Base-by-base conservation (phyloP, 805 yeast genomes). In the Hanseniaspora lachancei region DNA sequence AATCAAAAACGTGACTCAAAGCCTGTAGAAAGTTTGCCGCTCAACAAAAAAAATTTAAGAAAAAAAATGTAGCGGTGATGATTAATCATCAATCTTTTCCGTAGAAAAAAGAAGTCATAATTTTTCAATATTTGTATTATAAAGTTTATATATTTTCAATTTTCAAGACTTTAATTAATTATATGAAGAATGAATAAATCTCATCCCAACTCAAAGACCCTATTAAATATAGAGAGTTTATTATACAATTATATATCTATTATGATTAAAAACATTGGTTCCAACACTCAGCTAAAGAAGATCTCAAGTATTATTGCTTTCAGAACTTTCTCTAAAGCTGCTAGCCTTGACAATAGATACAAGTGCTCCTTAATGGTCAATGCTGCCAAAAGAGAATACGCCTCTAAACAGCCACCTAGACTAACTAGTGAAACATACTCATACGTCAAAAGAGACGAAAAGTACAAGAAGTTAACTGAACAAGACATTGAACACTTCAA, bases 341-440 rank as follows among this genome's bases (percentile, higher is more conserved):
- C 15, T 18, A 15, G 38, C 29, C 38, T 32, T 46, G 35, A 32
- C 16, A 46, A 46, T n/a, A 46, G 15, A 34, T 8, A 29, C 12
- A 27, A 21, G 29, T 46, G 20, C 36, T 41, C 44, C 29, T 15
- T 41, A 5, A 8, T 41, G 6, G 13, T 12, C 44, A 41, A 24
- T 41, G 35, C 35, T 32, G 32, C 36, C 12, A 46, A 18, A 12
- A 53, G 56, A 53, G 15, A 21, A 10, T 53, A 53, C 39, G 47
- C 52, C 12, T 59, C 63, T 23, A 64, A 64, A 48, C 35, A 57
- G 36, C 62, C 58, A 36, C 65, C 66, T 18, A 66, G 58, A 51
- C 71, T 86, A 41, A 88, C 96, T 0, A 75, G 83, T 0, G 91
- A 85, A 49, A 72, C 82, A 3, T 88, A 88, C 65, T 77, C 84